Conservation (phyloP, 352 stramenopile species). For the Phytophthora brassicae region DNA sequence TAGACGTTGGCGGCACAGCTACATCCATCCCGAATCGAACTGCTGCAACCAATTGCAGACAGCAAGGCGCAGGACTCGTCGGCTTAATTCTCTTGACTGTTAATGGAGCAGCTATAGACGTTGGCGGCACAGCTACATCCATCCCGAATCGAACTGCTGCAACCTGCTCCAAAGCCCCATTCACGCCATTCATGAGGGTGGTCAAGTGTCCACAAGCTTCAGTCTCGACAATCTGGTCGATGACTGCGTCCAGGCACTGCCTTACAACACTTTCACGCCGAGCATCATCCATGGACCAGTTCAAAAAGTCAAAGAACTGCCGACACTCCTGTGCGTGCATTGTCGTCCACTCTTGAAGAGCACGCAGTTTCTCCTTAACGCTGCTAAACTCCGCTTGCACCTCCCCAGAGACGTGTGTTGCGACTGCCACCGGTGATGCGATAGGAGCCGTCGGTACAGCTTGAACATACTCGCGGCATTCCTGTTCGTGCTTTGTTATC, state of each 20-base stretch:
- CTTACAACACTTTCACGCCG: constrained; percentile 31
- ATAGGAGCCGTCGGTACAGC: neutral
- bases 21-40: neutral
- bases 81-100: neutral
- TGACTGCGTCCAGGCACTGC: constrained; percentile 26
- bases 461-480: constrained; percentile 2
- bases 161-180: constrained; percentile 4
- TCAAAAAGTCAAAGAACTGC: constrained; percentile 56
- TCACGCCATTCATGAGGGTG: constrained; percentile 13
- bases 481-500: constrained; percentile 3
- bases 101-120: too few species aligned
- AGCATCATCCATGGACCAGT: constrained; percentile 40
- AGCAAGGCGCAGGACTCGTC: neutral
- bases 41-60: constrained; percentile 2
- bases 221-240: constrained; percentile 36
- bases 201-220: constrained; percentile 21
- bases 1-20: too few species aligned
- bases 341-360: constrained; percentile 43
- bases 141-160: neutral
- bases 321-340: constrained; percentile 53
- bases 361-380: constrained; percentile 21
- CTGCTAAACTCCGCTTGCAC: neutral
- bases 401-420: neutral
- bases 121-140: too few species aligned
- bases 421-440: neutral